Percentiles rank a stretch among this genome's conserved stretches.
Conservation (phyloP, 805 yeast species). For the Kazachstania martiniae region DNA sequence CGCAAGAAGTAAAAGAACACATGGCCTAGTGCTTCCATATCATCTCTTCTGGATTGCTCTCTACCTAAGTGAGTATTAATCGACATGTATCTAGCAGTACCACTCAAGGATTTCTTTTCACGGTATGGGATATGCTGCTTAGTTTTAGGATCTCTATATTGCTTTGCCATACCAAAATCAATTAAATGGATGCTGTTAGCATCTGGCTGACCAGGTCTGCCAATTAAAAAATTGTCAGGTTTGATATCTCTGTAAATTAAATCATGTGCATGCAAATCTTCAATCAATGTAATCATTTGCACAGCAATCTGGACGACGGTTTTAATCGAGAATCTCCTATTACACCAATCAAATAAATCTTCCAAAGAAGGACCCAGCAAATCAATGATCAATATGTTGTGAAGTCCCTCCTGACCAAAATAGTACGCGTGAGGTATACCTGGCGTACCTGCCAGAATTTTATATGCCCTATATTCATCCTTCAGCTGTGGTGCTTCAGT, state of each 20-base stretch:
- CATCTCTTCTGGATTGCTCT: conserved; percentile 77
- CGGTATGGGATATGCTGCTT: conserved; percentile 76
- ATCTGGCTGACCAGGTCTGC: conserved; percentile 29
- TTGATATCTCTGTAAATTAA: conserved; percentile 72
- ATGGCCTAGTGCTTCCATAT: conserved; percentile 71
- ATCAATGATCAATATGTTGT: conserved; percentile 67
- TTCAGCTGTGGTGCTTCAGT: conserved; percentile 77
- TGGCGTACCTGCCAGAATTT: conserved; percentile 52
- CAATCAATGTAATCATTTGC: conserved; percentile 66
- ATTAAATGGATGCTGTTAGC: conserved; percentile 63
- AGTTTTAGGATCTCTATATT: conserved; percentile 69
- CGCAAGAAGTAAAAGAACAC: conserved; percentile 69
- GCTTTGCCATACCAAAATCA: conserved; percentile 84
- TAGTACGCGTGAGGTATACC: conserved; percentile 81
- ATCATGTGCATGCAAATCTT: conserved; percentile 66
- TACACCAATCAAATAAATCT: conserved; percentile 84
- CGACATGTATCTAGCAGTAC: conserved; percentile 82
- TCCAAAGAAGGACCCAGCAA: conserved; percentile 72
- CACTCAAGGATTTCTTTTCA: conserved; percentile 69
- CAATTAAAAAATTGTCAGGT: conserved; percentile 69
- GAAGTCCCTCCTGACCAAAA: conserved; percentile 79
- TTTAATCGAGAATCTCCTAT: conserved; percentile 57
- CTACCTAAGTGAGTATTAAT: conserved; percentile 80
- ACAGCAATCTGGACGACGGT: conserved; percentile 67
- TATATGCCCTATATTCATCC: conserved; percentile 72